A percentile compares a stretch with the other conserved stretches of the same genome.
phyloP scores from a whole-genome alignment of 2,329 filamentous ascomycete species.

The Aspergillus fischeri region DNA sequence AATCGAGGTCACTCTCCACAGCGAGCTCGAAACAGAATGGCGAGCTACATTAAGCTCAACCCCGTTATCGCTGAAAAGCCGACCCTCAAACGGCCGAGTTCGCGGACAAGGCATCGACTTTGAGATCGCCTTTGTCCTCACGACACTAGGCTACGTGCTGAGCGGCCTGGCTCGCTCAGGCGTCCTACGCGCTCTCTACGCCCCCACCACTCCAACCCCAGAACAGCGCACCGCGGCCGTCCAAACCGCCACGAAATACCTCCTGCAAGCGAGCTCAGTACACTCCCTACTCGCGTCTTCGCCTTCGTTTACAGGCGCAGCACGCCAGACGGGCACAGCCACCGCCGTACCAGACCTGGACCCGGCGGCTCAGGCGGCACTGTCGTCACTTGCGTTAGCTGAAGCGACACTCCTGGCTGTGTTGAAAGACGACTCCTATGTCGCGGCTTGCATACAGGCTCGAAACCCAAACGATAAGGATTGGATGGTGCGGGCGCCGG shows the following conservation, averaged over 20 bases:
- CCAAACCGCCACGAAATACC: conserved; percentile 67
- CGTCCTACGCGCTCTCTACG: conserved; percentile 67
- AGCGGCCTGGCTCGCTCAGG: conserved; percentile 67
- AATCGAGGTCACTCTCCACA: conserved; percentile 64
- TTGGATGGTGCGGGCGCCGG: conserved; percentile 93
- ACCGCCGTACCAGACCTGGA: conserved; percentile 44
- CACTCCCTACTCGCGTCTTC: conserved; percentile 67
- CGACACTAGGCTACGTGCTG: conserved; percentile 71
- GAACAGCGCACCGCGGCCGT: conserved; percentile 69
- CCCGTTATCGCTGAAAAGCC: conserved; percentile 29
- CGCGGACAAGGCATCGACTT: conserved; percentile 72
- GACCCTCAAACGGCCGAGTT: conserved; percentile 57
- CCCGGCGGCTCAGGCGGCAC: conserved; percentile 37
- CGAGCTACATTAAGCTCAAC: conserved; percentile 70
- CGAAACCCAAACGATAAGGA: conserved; percentile 80
- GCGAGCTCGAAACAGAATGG: conserved; percentile 71
- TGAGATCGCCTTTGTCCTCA: conserved; percentile 75
- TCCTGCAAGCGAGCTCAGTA: conserved; percentile 74
- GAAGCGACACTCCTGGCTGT: conserved; percentile 89
- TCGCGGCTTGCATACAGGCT: conserved; percentile 72
- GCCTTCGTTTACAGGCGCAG: conserved; percentile 38
- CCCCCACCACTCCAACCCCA: conserved; percentile 57
- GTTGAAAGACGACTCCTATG: conserved; percentile 90
- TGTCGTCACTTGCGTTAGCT: conserved; percentile 63
- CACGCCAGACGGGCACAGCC: conserved; percentile 19